Conservation (phyloP, 768 basidiomycete species). For the Tulasnella sp. region DNA sequence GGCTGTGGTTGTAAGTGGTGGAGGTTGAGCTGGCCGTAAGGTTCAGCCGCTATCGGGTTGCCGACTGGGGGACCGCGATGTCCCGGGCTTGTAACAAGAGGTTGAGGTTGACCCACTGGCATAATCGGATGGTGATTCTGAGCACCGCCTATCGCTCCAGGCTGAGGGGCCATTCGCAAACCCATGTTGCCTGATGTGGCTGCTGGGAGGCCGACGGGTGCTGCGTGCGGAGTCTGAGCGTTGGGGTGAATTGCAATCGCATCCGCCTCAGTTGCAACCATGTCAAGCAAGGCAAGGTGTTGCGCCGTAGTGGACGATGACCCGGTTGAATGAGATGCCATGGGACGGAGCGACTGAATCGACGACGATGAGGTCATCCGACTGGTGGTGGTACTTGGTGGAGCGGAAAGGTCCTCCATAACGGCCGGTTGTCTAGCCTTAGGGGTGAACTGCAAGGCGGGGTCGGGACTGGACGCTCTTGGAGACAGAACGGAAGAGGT, state of each 20-base stretch:
- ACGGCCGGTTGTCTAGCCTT: slow-evolving; percentile 12
- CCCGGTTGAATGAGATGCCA: background rate
- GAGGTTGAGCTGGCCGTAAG: background rate
- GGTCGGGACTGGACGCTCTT: background rate
- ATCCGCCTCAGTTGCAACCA: slow-evolving; percentile 23
- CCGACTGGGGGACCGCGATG: background rate
- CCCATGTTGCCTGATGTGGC: background rate
- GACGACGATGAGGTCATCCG: slow-evolving; percentile 1
- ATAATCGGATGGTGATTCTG: background rate
- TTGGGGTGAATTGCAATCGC: slow-evolving; percentile 5
- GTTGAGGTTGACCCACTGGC: background rate
- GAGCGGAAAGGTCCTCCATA: background rate
- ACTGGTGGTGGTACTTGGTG: background rate
- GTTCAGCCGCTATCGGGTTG: background rate
- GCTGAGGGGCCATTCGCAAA: background rate
- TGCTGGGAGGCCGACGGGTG: background rate
- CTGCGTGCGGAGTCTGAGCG: slow-evolving; percentile 13
- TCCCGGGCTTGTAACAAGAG: background rate
- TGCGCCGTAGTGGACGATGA: slow-evolving; percentile 11
- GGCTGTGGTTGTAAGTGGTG: background rate
- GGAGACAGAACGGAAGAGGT: background rate
- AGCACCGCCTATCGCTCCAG: background rate
- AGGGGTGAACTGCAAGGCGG: slow-evolving; percentile 2
- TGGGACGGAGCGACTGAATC: background rate
- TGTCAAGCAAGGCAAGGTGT: slow-evolving; percentile 21